Base-by-base conservation (phyloP, 2,329 filamentous ascomycete genomes). In the Fusarium marasasianum region DNA sequence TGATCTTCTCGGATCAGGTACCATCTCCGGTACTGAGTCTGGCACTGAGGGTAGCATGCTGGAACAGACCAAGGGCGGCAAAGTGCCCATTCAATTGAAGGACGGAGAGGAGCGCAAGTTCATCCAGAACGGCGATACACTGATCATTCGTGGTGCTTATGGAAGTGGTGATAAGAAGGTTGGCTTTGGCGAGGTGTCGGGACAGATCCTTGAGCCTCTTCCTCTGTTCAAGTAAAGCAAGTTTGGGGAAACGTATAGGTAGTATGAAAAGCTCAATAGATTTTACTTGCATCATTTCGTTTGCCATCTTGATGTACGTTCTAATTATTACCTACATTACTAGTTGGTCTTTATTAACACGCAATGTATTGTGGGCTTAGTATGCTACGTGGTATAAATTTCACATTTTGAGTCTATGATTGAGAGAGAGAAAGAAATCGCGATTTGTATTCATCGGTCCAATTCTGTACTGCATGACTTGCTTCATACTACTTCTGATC, bases 1-100 rank as follows among this genome's bases (percentile, higher is more conserved):
- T 50, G 94, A 97, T 78, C 80, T 96, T 48, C 83, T 97, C 2
- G 94, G 93, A 5, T 93, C 91, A 2, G 94, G 94, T 13, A 96
- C 94, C 0, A 95, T 96, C 73, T 84, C 83, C 0, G 93, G 94
- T 11, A 88, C 89, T 11, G 85, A 91, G 69, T 48, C 82, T 11
- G 92, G 93, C 17, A 89, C 90, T 12, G 85, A 91, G 72, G 93
- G 93, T 3, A 92, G 92, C 78, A 82, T 96, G 54, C 81, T 96
- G 50, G 93, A 96, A 83, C 90, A 92, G 79, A 94, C 89, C 1
- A 86, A 90, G 71, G 90, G 90, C 41, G 94, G 93, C 4, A 94
- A 94, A 82, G 84, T 84, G 6, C 81, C 88, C 1, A 84, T 95
- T 31, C 86, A 87, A 75, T 81, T 95, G 24, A 85, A 85, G 1